Percentiles rank a stretch among this genome's conserved stretches.
phyloP scores from a whole-genome alignment of 805 yeast species.

The Wilhelminamyces savonicus region DNA sequence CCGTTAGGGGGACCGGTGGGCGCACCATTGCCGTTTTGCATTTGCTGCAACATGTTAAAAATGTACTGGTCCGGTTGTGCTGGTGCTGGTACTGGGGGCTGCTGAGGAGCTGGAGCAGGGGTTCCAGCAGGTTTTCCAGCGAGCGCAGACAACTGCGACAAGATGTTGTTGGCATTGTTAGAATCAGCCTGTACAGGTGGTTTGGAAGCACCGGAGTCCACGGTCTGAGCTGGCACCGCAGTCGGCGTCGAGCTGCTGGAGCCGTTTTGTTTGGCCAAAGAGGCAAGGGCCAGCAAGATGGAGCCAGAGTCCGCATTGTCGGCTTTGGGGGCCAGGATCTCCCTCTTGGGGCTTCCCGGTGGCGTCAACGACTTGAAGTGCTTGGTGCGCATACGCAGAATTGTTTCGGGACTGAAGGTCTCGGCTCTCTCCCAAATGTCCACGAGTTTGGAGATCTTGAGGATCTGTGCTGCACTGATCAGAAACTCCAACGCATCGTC shows the following conservation, averaged over 20 bases:
- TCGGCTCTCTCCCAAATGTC: conserved; percentile 89
- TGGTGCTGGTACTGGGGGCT: conserved; percentile 1
- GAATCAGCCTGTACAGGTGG: conserved; percentile 9
- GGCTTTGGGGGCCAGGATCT: conserved; percentile 16
- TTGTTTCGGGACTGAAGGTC: conserved; percentile 57
- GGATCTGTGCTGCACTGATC: conserved; percentile 47
- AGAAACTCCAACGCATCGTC: conserved; percentile 56
- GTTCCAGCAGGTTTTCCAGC: conserved; percentile 14
- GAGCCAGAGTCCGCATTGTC: conserved; percentile 44
- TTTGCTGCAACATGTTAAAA: conserved; percentile 49
- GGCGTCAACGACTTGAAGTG: conserved; percentile 66
- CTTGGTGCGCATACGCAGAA: conserved; percentile 51
- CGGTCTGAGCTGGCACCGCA: conserved; percentile 18
- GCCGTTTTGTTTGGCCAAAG: conserved; percentile 44
- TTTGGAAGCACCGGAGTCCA: too few species aligned
- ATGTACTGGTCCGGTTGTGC: conserved; percentile 31
- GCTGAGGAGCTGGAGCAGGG: conserved; percentile 7
- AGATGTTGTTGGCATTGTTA: conserved; percentile 31
- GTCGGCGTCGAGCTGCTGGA: conserved; percentile 25
- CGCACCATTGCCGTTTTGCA: conserved; percentile 27
- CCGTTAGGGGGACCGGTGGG: conserved; percentile 3
- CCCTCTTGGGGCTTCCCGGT: conserved; percentile 51
- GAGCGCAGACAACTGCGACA: conserved; percentile 38
- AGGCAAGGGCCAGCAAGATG: conserved; percentile 64
- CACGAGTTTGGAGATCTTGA: conserved; percentile 74